phyloP scores from a whole-genome alignment of 768 basidiomycete genomes.

The Suillus decipiens region DNA sequence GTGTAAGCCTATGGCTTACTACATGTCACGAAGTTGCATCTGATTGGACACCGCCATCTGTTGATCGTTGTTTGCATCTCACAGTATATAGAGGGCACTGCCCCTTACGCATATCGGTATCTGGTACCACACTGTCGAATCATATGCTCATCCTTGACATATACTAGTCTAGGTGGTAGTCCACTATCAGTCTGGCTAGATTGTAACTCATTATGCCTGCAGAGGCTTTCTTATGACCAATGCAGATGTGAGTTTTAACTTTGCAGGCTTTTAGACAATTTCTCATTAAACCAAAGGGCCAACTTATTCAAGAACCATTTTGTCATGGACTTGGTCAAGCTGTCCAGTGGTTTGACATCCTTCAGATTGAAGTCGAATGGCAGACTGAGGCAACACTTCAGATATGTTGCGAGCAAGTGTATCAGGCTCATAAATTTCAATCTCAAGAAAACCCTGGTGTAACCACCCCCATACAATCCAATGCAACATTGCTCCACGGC shows the following conservation, averaged over 20 bases:
- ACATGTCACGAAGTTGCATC: too few species aligned
- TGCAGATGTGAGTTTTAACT: slow-evolving; percentile 3
- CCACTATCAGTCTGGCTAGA: too few species aligned
- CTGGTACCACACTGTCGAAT: too few species aligned
- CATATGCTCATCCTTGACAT: too few species aligned
- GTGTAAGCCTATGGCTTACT: too few species aligned
- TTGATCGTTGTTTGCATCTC: too few species aligned
- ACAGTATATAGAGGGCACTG: too few species aligned
- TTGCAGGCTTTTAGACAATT: slow-evolving; percentile 20
- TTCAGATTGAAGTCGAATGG: slow-evolving; percentile 20
- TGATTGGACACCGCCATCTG: too few species aligned
- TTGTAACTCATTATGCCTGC: slow-evolving; percentile 8
- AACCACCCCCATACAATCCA: not conserved
- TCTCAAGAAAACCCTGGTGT: not conserved
- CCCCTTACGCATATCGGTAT: too few species aligned
- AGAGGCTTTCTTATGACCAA: slow-evolving; percentile 16
- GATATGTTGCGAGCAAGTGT: not conserved
- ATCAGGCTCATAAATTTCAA: not conserved
- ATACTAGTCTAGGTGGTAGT: too few species aligned
- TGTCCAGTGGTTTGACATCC: slow-evolving; percentile 32
- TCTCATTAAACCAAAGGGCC: slow-evolving; percentile 22
- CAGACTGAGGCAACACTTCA: slow-evolving; percentile 13
- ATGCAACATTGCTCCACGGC: too few species aligned
- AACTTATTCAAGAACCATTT: slow-evolving; percentile 32
- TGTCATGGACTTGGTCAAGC: slow-evolving; percentile 25